Percentiles rank a stretch among this genome's conserved stretches.
These are phyloP conservation scores for Melampsora larici-populina DNA, from an alignment of 1,284 basidiomycete species.

Conservation along the genomic window DNA sequence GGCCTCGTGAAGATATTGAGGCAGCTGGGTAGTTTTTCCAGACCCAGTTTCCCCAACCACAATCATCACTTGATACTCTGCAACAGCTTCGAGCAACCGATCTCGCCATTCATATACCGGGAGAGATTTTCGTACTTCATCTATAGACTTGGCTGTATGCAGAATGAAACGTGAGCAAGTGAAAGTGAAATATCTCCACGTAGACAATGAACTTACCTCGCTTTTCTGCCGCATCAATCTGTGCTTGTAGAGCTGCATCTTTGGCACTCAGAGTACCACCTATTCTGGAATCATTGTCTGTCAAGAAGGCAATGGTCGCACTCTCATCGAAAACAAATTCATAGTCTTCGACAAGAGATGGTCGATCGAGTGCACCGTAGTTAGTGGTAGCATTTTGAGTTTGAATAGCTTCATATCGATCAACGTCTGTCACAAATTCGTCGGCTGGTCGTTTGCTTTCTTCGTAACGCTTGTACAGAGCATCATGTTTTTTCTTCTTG, in stretches of 20 bases:
- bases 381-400: slow-evolving; percentile 82
- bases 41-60: slow-evolving; percentile 65
- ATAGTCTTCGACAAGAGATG: slow-evolving; percentile 72
- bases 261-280: slow-evolving; percentile 69
- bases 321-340: slow-evolving; percentile 98
- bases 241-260: slow-evolving; percentile 76
- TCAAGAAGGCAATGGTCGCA: slow-evolving; percentile 87
- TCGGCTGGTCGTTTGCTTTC: slow-evolving; percentile 73
- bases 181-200: not conserved
- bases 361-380: slow-evolving; percentile 84
- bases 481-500: slow-evolving; percentile 90
- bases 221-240: slow-evolving; percentile 87
- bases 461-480: slow-evolving; percentile 88
- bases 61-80: slow-evolving; percentile 69
- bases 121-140: slow-evolving; percentile 83
- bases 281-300: slow-evolving; percentile 62
- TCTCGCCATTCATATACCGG: slow-evolving; percentile 85
- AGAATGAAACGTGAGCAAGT: not conserved
- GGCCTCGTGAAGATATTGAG: slow-evolving; percentile 96
- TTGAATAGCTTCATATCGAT: slow-evolving; percentile 83
- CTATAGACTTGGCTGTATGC: slow-evolving; percentile 72
- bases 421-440: slow-evolving; percentile 90
- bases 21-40: slow-evolving; percentile 96
- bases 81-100: slow-evolving; percentile 80
- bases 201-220: slow-evolving; percentile 62